These are phyloP conservation scores for Vigna nakashimae DNA, from an alignment of 306 rosid species.

Conservation along the genomic window DNA sequence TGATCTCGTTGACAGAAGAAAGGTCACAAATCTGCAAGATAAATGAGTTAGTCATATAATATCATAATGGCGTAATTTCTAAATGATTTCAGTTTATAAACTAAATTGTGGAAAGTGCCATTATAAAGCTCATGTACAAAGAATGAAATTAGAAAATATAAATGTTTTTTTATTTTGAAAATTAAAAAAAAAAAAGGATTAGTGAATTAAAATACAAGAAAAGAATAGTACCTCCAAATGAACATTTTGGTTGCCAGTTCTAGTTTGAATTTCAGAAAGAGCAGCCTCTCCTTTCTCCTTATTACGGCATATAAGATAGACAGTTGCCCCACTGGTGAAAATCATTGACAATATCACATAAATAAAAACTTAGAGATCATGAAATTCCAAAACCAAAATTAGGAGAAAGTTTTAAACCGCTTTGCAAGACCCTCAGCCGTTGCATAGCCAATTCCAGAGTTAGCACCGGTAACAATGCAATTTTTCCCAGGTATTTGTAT, in stretches of 20 bases:
- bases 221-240: constrained; percentile 73
- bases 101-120: constrained; percentile 13
- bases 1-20: constrained; percentile 76
- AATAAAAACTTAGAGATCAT: neutral
- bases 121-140: neutral
- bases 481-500: constrained; percentile 69
- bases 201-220: neutral
- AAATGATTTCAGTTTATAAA: constrained; percentile 5
- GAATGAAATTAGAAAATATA: neutral
- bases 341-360: constrained; percentile 31
- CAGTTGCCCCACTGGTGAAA: constrained; percentile 80
- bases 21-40: constrained; percentile 83
- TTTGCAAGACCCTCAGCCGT: constrained; percentile 87
- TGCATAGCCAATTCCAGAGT: constrained; percentile 95
- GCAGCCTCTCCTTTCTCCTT: constrained; percentile 94
- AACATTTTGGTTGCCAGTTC: constrained; percentile 79
- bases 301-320: constrained; percentile 85
- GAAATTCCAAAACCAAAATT: constrained; percentile 17
- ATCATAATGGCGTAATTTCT: constrained; percentile 30
- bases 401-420: constrained; percentile 58
- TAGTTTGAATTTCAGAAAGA: constrained; percentile 68
- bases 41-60: constrained; percentile 40
- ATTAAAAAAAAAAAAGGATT: neutral
- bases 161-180: neutral
- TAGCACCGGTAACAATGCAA: constrained; percentile 95